Evolutionary conservation across 163 green algal genomes (phyloP).

Genomic region (Scenedesmus sp.): DNA sequence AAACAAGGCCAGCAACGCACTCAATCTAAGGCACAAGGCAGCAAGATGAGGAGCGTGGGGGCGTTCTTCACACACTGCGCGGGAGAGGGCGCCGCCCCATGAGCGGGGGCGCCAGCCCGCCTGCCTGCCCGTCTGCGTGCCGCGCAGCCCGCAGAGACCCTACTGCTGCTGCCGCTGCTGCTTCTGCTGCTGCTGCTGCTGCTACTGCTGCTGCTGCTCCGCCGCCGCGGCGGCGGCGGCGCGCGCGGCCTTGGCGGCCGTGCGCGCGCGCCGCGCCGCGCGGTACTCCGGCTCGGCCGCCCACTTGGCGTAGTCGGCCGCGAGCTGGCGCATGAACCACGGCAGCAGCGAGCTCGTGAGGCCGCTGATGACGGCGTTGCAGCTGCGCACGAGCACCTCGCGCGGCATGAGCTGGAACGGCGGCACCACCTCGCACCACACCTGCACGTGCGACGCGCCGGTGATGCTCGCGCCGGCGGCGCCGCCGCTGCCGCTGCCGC

Average conservation of each 20-base stretch:
- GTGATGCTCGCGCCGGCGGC: slow-evolving; percentile 48
- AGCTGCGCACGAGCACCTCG: slow-evolving; percentile 55
- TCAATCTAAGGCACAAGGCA: too few species aligned
- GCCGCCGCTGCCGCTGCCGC: background rate
- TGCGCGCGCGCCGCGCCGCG: slow-evolving; percentile 2
- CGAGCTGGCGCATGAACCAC: slow-evolving; percentile 66
- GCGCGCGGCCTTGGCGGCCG: background rate
- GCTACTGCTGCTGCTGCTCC: background rate
- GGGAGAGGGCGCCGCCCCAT: too few species aligned
- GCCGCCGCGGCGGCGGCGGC: too few species aligned
- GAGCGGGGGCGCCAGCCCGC: too few species aligned
- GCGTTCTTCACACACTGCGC: too few species aligned
- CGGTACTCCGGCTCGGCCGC: slow-evolving; percentile 16
- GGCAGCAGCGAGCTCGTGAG: slow-evolving; percentile 66
- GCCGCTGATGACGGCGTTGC: slow-evolving; percentile 65
- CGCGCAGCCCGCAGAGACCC: too few species aligned
- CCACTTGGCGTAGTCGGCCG: slow-evolving; percentile 57
- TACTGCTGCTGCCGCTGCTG: background rate
- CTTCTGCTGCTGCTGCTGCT: background rate
- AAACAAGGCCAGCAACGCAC: too few species aligned
- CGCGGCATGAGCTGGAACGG: slow-evolving; percentile 77
- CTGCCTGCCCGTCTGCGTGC: too few species aligned
- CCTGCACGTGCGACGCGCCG: slow-evolving; percentile 58
- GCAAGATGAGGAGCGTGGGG: too few species aligned
- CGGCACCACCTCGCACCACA: slow-evolving; percentile 75